Conservation (phyloP, 176 grass and related monocot species). For the Paspalum vaginatum region DNA sequence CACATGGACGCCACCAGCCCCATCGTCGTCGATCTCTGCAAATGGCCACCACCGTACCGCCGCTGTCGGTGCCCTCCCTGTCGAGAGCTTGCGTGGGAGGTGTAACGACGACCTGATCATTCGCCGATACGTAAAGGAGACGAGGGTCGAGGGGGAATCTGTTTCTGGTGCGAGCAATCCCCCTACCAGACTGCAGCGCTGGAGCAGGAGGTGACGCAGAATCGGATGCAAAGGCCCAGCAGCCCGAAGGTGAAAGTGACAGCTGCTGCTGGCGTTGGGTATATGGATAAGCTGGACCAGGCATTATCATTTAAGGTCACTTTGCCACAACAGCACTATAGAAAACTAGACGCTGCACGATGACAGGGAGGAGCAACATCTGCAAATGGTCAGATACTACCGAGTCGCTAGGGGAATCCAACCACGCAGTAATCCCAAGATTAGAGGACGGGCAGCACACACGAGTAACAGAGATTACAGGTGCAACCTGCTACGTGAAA, state of each 20-base stretch:
- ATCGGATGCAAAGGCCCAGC: constrained; percentile 44
- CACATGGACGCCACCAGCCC: constrained; percentile 5
- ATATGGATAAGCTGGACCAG: no score
- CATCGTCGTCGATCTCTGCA: not conserved
- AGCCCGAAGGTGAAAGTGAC: constrained; percentile 6
- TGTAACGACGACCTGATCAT: not conserved
- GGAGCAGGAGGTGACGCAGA: constrained; percentile 24
- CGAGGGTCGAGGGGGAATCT: not conserved
- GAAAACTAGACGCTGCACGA: no score
- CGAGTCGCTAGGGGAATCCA: not conserved
- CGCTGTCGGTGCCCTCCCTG: not conserved
- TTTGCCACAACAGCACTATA: no score
- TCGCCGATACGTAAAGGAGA: not conserved
- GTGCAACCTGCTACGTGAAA: constrained; percentile 4
- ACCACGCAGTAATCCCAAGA: not conserved
- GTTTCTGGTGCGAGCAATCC: constrained; percentile 15
- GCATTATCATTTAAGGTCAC: no score
- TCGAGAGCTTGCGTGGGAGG: not conserved
- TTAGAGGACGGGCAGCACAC: not conserved
- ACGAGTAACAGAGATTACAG: not conserved
- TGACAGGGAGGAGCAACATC: no score
- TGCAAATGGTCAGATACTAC: no score
- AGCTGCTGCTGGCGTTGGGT: not conserved
- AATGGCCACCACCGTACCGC: no score
- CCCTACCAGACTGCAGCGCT: not conserved